Conservation (phyloP, 176 grass and related monocot genomes). For the Juncus inflexus region DNA sequence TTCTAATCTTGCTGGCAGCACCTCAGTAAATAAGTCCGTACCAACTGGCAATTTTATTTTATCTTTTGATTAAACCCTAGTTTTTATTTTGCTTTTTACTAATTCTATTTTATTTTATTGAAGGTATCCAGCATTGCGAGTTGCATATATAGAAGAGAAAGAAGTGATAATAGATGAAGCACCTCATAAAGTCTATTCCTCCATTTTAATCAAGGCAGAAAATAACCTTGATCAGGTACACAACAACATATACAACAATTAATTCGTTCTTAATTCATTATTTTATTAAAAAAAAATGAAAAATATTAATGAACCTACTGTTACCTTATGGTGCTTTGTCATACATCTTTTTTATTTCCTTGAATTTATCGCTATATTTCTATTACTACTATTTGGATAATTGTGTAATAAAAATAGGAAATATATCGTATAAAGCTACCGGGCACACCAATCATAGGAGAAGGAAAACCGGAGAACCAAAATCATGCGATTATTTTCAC, state of each 20-base stretch:
- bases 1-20: no score
- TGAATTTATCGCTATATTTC: constrained; percentile 1
- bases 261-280: constrained; percentile 28
- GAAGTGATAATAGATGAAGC: constrained; percentile 47
- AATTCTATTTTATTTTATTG: constrained; percentile 31
- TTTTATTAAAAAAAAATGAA: constrained; percentile 6
- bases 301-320: no score
- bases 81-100: neutral
- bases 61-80: no score
- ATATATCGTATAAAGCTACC: constrained; percentile 93
- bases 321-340: no score
- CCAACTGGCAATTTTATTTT: no score
- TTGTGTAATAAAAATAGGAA: constrained; percentile 46
- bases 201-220: constrained; percentile 84
- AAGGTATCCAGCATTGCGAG: constrained; percentile 75
- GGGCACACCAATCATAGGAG: constrained; percentile 75
- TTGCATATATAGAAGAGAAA: constrained; percentile 95
- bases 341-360: neutral
- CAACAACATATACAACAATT: no score
- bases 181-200: constrained; percentile 68
- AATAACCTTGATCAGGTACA: constrained; percentile 84
- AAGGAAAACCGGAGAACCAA: constrained; percentile 98
- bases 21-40: no score
- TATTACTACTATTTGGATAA: neutral
- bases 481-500: constrained; percentile 98